Conservation (phyloP, 805 yeast genomes). For the Dipodascopsis uninucleata region DNA sequence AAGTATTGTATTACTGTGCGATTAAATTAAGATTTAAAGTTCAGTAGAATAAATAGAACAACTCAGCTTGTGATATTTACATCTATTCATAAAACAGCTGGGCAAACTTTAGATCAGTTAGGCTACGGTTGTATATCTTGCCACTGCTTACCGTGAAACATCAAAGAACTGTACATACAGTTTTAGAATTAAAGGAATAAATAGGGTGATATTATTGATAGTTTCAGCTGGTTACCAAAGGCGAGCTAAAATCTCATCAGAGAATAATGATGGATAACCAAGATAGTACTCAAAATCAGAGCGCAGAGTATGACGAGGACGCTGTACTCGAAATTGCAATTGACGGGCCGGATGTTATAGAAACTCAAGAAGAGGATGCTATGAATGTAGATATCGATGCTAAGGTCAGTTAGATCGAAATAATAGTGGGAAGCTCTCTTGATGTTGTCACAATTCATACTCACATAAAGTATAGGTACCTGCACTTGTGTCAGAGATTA, state of each 20-base stretch:
- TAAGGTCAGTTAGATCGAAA: conserved; percentile 9
- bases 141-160: not conserved
- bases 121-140: not conserved
- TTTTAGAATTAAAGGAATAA: not conserved
- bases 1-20: not conserved
- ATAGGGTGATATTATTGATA: no score
- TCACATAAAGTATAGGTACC: no score
- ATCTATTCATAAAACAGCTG: not conserved
- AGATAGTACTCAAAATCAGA: not conserved
- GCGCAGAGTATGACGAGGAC: not conserved
- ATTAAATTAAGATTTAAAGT: not conserved
- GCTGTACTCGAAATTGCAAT: conserved; percentile 4
- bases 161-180: not conserved
- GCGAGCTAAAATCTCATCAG: not conserved
- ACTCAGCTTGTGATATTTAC: not conserved
- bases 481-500: not conserved
- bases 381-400: conserved; percentile 1
- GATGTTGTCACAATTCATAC: not conserved
- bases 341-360: conserved; percentile 4
- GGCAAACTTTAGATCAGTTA: conserved; percentile 1
- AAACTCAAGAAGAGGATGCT: conserved; percentile 2
- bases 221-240: no score
- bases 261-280: not conserved
- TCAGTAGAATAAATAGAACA: not conserved
- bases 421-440: not conserved